These are phyloP conservation scores for Heliocybe sulcata DNA, from an alignment of 1,284 basidiomycete species.

Conservation along the genomic window DNA sequence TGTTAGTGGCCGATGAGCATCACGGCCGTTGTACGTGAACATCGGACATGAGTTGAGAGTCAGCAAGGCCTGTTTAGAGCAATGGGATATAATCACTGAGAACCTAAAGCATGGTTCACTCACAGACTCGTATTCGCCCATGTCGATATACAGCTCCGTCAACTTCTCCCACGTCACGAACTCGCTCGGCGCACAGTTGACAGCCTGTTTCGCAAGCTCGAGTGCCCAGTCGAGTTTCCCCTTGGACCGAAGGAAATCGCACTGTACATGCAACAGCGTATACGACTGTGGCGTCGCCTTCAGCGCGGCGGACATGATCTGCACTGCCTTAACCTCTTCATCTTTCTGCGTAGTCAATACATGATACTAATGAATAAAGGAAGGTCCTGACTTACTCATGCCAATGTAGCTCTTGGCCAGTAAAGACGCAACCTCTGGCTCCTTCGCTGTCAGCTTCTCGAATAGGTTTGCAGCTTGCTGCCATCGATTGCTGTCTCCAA, in stretches of 20 bases:
- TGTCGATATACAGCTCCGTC: constrained; percentile 90
- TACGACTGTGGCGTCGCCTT: constrained; percentile 87
- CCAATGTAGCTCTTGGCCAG: constrained; percentile 91
- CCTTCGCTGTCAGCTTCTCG: constrained; percentile 80
- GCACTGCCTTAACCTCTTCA: constrained; percentile 97
- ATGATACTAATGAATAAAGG: background rate
- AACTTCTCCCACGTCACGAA: constrained; percentile 99
- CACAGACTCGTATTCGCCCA: constrained; percentile 80
- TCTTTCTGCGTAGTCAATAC: constrained; percentile 39
- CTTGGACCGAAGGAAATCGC: constrained; percentile 88
- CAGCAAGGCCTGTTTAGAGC: constrained; percentile 57
- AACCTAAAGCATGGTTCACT: constrained; percentile 12
- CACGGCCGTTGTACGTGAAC: constrained; percentile 98
- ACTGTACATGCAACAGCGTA: constrained; percentile 89
- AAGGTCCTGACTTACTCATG: constrained; percentile 69
- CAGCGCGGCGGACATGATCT: constrained; percentile 86
- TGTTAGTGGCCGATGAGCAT: constrained; percentile 83
- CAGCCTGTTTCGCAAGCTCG: constrained; percentile 88
- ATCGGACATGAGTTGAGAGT: constrained; percentile 99
- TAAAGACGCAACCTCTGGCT: constrained; percentile 87
- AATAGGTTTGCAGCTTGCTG: constrained; percentile 92
- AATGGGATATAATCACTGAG: background rate
- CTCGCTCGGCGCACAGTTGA: constrained; percentile 96
- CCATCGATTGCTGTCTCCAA: constrained; percentile 85
- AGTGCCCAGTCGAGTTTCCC: constrained; percentile 85